Evolutionary conservation across 805 yeast genomes (phyloP).

Genomic region (Cyberlindnera amylophila): DNA sequence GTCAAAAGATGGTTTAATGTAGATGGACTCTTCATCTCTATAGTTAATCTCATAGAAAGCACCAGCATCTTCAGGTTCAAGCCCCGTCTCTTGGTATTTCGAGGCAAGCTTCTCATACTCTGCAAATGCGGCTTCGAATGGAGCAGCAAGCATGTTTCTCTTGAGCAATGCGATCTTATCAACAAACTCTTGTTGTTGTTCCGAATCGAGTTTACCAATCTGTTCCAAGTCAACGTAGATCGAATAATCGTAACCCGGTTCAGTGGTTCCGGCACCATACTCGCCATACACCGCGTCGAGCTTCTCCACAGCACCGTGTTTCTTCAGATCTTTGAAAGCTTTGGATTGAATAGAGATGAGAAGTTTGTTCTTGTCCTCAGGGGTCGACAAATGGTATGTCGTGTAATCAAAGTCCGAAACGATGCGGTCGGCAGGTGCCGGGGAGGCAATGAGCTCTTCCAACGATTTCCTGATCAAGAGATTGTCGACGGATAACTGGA

Average conservation of each 20-base stretch:
- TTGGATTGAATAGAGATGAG: constrained; percentile 68
- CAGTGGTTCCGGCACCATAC: constrained; percentile 40
- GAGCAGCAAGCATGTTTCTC: constrained; percentile 87
- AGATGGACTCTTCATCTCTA: constrained; percentile 91
- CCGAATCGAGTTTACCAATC: constrained; percentile 37
- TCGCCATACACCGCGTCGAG: constrained; percentile 50
- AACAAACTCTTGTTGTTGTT: constrained; percentile 49
- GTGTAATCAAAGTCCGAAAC: constrained; percentile 96
- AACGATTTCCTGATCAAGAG: constrained; percentile 78
- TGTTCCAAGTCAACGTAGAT: constrained; percentile 58
- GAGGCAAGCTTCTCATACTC: constrained; percentile 62
- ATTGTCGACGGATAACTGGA: constrained; percentile 82
- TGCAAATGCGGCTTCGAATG: constrained; percentile 81
- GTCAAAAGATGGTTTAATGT: constrained; percentile 87
- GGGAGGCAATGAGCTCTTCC: constrained; percentile 59
- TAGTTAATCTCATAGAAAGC: constrained; percentile 52
- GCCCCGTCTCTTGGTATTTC: constrained; percentile 28
- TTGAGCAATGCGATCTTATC: constrained; percentile 70
- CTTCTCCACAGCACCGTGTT: constrained; percentile 58
- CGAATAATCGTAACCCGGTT: constrained; percentile 80
- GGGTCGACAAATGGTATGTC: constrained; percentile 88
- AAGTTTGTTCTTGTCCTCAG: constrained; percentile 62
- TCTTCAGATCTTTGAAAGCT: constrained; percentile 69
- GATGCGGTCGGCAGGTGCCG: constrained; percentile 70
- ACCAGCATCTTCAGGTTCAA: constrained; percentile 24